Conservation (phyloP, 768 basidiomycete species). For the Pleurotus salmoneostramineus region DNA sequence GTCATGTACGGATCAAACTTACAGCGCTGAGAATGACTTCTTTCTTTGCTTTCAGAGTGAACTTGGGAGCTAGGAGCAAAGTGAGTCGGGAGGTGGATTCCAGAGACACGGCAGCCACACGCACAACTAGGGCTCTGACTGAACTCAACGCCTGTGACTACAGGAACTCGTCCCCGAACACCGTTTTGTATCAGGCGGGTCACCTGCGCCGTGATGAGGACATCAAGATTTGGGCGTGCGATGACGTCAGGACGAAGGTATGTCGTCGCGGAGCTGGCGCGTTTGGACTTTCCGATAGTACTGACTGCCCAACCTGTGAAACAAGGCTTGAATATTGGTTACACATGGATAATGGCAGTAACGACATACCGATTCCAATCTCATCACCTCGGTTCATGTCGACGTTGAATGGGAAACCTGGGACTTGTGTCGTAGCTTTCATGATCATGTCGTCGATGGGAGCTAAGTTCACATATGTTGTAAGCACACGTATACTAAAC, state of each 20-base stretch:
- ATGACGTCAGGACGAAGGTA: conserved; percentile 20
- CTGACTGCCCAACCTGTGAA: not conserved
- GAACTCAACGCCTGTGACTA: conserved; percentile 9
- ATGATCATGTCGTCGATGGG: conserved; percentile 24
- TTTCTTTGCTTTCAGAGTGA: not conserved
- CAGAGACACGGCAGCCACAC: not conserved
- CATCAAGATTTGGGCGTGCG: conserved; percentile 19
- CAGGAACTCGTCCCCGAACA: conserved; percentile 2
- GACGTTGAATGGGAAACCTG: conserved; percentile 29
- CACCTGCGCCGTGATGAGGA: conserved; percentile 18
- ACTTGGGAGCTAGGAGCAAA: not conserved
- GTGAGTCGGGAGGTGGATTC: not conserved
- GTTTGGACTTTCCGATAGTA: not conserved
- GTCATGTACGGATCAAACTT: not conserved
- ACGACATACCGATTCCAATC: conserved; percentile 25
- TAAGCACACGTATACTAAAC: no score
- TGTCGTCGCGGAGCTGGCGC: conserved; percentile 22
- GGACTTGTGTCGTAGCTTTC: conserved; percentile 19
- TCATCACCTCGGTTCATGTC: conserved; percentile 30
- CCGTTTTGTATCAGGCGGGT: conserved; percentile 9
- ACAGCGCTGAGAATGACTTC: not conserved
- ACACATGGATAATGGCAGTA: not conserved
- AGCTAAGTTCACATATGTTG: no score
- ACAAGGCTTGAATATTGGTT: no score
- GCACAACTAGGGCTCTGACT: conserved; percentile 15